Evolutionary conservation across 2,329 filamentous ascomycete species (phyloP), one percentile per base, ranked within the genome.

Genomic region (Fusarium praegraminearum): DNA sequence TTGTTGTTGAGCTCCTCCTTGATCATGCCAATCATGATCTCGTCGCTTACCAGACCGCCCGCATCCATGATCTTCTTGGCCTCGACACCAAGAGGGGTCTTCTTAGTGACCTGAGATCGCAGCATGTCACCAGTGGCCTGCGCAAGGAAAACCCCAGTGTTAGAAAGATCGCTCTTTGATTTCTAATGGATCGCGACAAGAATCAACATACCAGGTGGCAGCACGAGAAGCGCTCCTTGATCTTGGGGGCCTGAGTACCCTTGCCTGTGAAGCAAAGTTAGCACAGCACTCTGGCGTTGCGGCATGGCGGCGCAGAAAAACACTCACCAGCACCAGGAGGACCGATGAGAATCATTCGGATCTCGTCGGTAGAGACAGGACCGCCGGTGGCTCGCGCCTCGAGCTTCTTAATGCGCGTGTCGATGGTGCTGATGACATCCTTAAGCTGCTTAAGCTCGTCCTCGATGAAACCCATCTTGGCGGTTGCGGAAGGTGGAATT

Each of bases 41-140:
- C 95, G 82, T 99, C 96, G 82, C 94, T 97, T 80, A 99, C 96
- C 63, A 99, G 90, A 75, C 95, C 95, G 76, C 96, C 96, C 80
- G 95, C 92, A 80, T 99, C 96, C 96, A 99, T 99, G 82, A 99
- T 99, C 90, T 98, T 98, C 91, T 99, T 99, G 73, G 96, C 96
- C 86, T 98, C 94, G 79, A 92, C 89, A 75, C 96, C 96, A 72
- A 99, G 90, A 64, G 92, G 83, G 61, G 96, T 99, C 90, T 98
- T 98, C 85, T 97, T 97, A 72, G 95, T 92, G 79, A 99, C 96
- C 83, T 99, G 96, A 74, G 94, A 97, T 78, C 96, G 94, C 78
- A 99, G 89, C 96, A 99, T 99, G 83, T 99, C 96, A 81, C 96
- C 96, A 64, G 96, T 99, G 70, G 96, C 96, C 94, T 98, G 67